Conservation (phyloP, 1,284 basidiomycete genomes). For the Trichosporon asahii region DNA sequence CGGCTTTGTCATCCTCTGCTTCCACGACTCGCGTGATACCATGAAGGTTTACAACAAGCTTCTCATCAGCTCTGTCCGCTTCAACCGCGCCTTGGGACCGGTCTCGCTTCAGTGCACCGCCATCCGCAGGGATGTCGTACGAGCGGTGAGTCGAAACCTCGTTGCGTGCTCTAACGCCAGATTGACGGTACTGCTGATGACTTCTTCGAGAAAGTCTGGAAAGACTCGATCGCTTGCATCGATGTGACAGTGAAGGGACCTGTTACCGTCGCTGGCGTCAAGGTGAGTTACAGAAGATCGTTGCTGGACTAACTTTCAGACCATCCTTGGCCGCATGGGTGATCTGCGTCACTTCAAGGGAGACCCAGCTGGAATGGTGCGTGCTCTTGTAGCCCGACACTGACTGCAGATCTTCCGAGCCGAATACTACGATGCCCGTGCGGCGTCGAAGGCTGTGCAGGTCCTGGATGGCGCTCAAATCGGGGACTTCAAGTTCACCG, state of each 20-base stretch:
- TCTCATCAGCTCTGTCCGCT: slow-evolving; percentile 18
- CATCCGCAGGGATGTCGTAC: background rate
- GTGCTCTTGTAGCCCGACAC: slow-evolving; percentile 16
- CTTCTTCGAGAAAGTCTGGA: slow-evolving; percentile 28
- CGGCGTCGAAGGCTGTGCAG: slow-evolving; percentile 30
- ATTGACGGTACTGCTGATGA: slow-evolving; percentile 19
- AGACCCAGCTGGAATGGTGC: background rate
- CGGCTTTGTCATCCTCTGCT: slow-evolving; percentile 27
- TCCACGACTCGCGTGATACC: slow-evolving; percentile 43
- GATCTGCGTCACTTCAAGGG: background rate
- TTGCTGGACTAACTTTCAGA: background rate
- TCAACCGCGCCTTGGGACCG: slow-evolving; percentile 13
- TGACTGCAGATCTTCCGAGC: slow-evolving; percentile 34
- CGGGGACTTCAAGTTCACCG: slow-evolving; percentile 20
- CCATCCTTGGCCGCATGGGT: background rate
- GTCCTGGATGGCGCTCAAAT: slow-evolving; percentile 27
- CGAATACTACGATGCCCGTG: slow-evolving; percentile 43
- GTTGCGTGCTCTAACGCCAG: slow-evolving; percentile 10
- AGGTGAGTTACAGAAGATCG: slow-evolving; percentile 17
- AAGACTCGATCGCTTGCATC: slow-evolving; percentile 20
- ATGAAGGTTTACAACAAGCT: slow-evolving; percentile 31
- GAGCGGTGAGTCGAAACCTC: background rate
- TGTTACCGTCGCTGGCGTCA: slow-evolving; percentile 19
- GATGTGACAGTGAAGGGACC: background rate
- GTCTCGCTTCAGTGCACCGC: background rate